These are phyloP conservation scores for Thermoascus crustaceus DNA, from an alignment of 2,329 filamentous ascomycete species.

Conservation along the genomic window DNA sequence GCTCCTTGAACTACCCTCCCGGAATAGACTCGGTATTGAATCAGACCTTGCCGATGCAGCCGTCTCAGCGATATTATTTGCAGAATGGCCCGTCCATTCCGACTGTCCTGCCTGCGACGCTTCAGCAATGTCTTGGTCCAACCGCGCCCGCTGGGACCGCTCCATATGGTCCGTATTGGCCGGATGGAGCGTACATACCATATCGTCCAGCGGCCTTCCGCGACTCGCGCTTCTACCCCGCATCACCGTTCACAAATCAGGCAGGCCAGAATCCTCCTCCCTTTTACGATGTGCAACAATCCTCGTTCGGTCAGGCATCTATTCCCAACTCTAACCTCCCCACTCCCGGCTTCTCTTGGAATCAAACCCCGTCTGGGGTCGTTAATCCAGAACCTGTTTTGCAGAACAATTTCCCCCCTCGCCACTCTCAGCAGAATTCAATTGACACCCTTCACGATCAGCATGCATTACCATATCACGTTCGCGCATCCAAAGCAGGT, in stretches of 20 bases:
- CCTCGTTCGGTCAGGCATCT: slow-evolving; percentile 19
- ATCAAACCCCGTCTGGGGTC: slow-evolving; percentile 18
- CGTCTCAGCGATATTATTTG: slow-evolving; percentile 31
- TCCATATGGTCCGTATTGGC: slow-evolving; percentile 56
- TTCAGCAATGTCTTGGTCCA: slow-evolving; percentile 50
- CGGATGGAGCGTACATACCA: slow-evolving; percentile 53
- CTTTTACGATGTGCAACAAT: slow-evolving; percentile 23
- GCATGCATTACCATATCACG: slow-evolving; percentile 21
- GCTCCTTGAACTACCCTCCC: slow-evolving; percentile 38
- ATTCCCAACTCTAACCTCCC: slow-evolving; percentile 18
- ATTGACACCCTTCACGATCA: slow-evolving; percentile 20
- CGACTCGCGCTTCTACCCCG: slow-evolving; percentile 40
- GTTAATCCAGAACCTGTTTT: slow-evolving; percentile 21
- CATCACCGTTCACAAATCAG: slow-evolving; percentile 16
- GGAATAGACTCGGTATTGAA: slow-evolving; percentile 56
- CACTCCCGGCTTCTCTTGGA: slow-evolving; percentile 25
- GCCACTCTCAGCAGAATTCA: slow-evolving; percentile 27
- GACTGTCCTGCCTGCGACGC: slow-evolving; percentile 51
- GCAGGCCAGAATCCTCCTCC: slow-evolving; percentile 14
- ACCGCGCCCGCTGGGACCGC: slow-evolving; percentile 51
- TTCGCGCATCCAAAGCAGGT: slow-evolving; percentile 14
- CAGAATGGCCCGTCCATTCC: slow-evolving; percentile 46
- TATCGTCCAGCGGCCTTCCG: slow-evolving; percentile 52
- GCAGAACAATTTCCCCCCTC: slow-evolving; percentile 30
- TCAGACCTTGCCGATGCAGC: slow-evolving; percentile 43